Evolutionary conservation across 768 basidiomycete species (phyloP).

Genomic region (Ramaria sp.): DNA sequence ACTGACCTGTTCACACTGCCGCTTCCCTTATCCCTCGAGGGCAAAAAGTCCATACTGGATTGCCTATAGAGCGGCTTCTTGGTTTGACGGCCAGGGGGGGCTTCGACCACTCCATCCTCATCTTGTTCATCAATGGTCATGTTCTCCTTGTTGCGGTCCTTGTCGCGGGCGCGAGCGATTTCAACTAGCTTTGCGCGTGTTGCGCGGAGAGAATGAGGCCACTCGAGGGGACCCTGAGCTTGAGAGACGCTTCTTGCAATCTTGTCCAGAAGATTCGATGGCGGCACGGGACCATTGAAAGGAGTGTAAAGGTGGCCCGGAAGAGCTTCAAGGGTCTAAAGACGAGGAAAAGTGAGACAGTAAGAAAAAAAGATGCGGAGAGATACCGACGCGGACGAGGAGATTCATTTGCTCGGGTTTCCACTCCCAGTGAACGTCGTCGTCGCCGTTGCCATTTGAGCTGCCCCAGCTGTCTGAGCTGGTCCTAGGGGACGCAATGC

Average conservation of each 20-base stretch:
- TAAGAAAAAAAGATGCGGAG: background rate
- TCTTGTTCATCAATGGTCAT: constrained; percentile 40
- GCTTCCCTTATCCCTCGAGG: constrained; percentile 35
- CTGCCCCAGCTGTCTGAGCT: constrained; percentile 83
- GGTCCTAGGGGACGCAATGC: constrained; percentile 38
- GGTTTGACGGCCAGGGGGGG: background rate
- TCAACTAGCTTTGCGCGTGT: constrained; percentile 79
- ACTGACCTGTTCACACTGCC: constrained; percentile 55
- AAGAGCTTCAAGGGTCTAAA: constrained; percentile 71
- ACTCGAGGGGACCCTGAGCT: constrained; percentile 66
- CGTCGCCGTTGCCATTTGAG: constrained; percentile 50
- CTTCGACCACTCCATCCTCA: constrained; percentile 10
- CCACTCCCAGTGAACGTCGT: constrained; percentile 64
- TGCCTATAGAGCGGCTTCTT: constrained; percentile 56
- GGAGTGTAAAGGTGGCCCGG: constrained; percentile 80
- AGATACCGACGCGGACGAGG: constrained; percentile 47
- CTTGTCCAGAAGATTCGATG: constrained; percentile 79
- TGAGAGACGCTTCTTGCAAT: constrained; percentile 68
- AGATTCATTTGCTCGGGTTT: constrained; percentile 60
- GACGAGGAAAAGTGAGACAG: constrained; percentile 5
- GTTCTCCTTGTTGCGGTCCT: constrained; percentile 32
- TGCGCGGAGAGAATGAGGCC: constrained; percentile 75
- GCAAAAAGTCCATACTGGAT: constrained; percentile 83
- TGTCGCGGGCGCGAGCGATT: constrained; percentile 55
- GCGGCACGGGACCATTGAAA: constrained; percentile 75